These are phyloP conservation scores for Striga asiatica DNA, from an alignment of 257 asterid genomes.

Conservation along the genomic window DNA sequence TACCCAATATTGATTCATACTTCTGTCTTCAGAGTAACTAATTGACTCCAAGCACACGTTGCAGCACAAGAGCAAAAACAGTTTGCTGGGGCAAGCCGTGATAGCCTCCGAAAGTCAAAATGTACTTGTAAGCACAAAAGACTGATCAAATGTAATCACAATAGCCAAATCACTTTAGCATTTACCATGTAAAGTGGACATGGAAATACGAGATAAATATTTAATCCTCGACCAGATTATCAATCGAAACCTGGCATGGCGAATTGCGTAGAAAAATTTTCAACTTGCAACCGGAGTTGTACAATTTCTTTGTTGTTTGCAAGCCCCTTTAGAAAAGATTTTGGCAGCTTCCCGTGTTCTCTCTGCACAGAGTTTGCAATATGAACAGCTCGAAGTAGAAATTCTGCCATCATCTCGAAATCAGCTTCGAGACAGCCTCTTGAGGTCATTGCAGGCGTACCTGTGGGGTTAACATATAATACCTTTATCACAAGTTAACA, in stretches of 20 bases:
- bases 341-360: slow-evolving; percentile 57
- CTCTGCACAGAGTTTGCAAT: slow-evolving; percentile 52
- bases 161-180: slow-evolving; percentile 1
- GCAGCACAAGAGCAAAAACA: too few species aligned
- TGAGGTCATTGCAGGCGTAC: slow-evolving; percentile 89
- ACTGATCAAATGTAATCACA: neutral
- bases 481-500: neutral
- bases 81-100: too few species aligned
- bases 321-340: slow-evolving; percentile 54
- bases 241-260: slow-evolving; percentile 74
- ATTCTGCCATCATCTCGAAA: slow-evolving; percentile 63
- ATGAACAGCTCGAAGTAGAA: slow-evolving; percentile 61
- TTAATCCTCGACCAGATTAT: slow-evolving; percentile 9
- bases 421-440: slow-evolving; percentile 75
- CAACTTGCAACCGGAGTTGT: slow-evolving; percentile 48
- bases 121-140: too few species aligned
- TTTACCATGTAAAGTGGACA: slow-evolving; percentile 9
- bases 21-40: too few species aligned
- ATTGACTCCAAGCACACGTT: too few species aligned
- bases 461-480: slow-evolving; percentile 22
- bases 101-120: too few species aligned
- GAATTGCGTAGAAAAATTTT: slow-evolving; percentile 59
- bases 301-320: slow-evolving; percentile 55
- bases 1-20: too few species aligned
- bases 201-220: neutral